Conservation (phyloP, 2,329 filamentous ascomycete species). For the Fusarium lateritium region DNA sequence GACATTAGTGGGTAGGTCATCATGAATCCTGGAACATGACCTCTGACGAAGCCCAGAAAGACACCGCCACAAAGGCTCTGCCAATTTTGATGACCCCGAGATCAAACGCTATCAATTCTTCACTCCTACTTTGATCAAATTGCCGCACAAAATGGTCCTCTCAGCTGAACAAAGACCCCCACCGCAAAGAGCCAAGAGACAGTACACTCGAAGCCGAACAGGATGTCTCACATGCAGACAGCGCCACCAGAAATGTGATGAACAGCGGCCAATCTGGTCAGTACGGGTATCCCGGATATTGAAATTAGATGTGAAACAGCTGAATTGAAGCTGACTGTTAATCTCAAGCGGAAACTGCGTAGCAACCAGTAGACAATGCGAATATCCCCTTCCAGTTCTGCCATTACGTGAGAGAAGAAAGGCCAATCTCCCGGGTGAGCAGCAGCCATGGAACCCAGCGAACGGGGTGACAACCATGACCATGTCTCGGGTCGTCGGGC, state of each 20-base stretch:
- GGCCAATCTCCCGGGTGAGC: conserved; percentile 37
- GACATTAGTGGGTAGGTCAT: too few relatives aligned
- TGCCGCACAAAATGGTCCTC: neutral
- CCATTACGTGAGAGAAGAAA: conserved; percentile 42
- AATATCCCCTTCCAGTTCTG: conserved; percentile 17
- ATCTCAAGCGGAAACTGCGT: conserved; percentile 32
- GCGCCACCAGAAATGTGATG: conserved; percentile 41
- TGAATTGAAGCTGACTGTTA: neutral
- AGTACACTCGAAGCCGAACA: conserved; percentile 39
- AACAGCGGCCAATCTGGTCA: conserved; percentile 39
- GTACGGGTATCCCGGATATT: neutral
- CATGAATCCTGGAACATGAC: too few relatives aligned
- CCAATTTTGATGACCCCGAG: too few relatives aligned
- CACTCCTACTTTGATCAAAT: neutral
- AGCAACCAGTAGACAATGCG: conserved; percentile 10
- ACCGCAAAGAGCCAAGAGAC: conserved; percentile 12
- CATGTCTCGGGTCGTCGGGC: conserved; percentile 16
- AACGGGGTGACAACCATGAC: neutral
- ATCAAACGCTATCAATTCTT: too few relatives aligned
- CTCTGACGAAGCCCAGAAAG: neutral
- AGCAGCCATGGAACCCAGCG: conserved; percentile 34
- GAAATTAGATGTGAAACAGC: too few relatives aligned
- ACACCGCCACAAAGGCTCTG: neutral
- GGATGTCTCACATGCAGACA: conserved; percentile 45
- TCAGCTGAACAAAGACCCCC: neutral